These are phyloP conservation scores for Cutaneotrichosporon sp. DNA, from an alignment of 1,284 basidiomycete genomes.

Conservation along the genomic window DNA sequence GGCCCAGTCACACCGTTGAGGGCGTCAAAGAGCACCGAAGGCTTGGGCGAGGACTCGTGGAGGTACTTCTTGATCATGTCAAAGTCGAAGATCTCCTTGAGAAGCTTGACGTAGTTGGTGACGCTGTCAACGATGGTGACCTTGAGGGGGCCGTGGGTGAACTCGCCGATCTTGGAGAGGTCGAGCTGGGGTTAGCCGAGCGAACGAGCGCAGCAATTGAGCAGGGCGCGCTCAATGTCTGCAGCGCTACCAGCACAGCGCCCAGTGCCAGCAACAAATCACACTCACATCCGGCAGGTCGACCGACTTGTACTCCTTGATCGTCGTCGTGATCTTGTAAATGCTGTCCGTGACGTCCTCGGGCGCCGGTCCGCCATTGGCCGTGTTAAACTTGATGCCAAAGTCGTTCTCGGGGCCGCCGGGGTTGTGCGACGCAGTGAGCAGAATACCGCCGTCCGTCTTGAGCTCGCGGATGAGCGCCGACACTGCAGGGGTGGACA, in stretches of 20 bases:
- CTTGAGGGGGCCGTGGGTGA: conserved; percentile 75
- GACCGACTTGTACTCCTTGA: conserved; percentile 80
- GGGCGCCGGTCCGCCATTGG: conserved; percentile 94
- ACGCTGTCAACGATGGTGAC: conserved; percentile 95
- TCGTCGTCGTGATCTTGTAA: conserved; percentile 83
- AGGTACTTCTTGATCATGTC: conserved; percentile 88
- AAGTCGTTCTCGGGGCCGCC: conserved; percentile 97
- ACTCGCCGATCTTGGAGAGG: conserved; percentile 77
- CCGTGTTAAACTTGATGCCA: conserved; percentile 98
- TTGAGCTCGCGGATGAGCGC: conserved; percentile 95
- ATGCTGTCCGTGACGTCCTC: conserved; percentile 93
- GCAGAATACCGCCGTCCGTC: conserved; percentile 92
- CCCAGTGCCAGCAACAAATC: neutral
- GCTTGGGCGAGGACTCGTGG: conserved; percentile 60
- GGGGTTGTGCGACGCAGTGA: conserved; percentile 98
- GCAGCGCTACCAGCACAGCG: neutral
- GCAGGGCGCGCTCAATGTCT: no score
- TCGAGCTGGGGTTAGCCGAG: conserved; percentile 61
- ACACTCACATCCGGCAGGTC: conserved; percentile 68
- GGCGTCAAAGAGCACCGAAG: conserved; percentile 92
- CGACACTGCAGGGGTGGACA: conserved; percentile 95
- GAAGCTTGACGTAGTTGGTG: conserved; percentile 77
- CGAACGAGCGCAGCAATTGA: neutral
- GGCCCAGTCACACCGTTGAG: conserved; percentile 96
- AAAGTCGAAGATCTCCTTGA: conserved; percentile 94